Evolutionary conservation across 2,329 filamentous ascomycete genomes (phyloP), one percentile per base, ranked within the genome.

Genomic region (Cercospora sojina): DNA sequence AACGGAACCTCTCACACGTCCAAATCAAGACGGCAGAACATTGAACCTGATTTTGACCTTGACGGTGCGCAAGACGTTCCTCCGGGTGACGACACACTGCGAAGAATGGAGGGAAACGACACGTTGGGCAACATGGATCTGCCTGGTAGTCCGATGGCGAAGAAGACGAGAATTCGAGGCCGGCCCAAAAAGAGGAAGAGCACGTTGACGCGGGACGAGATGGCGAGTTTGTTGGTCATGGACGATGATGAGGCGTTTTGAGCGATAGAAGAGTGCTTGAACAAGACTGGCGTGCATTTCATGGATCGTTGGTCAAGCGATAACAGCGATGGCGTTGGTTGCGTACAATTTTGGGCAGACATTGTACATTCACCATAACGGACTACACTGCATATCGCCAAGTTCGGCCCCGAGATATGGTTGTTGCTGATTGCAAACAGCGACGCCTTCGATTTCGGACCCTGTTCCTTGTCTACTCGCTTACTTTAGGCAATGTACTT

Each of bases 131-230:
- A 75, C 65, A 80, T 87, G 41, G 60, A 57, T 23, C n/a, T 62
- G 10, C 49, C 49, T 10, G 80, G 81, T 53, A 73, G 75, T 69
- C 71, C 77, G 59, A 70, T 76, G 64, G 72, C 75, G 65, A 74
- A 77, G 74, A 74, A 78, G 76, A 81, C 86, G 82, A 73, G 81
- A 78, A 76, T 84, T 80, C 75, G 82, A 77, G 73, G 87, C 76
- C 77, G 89, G 81, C 80, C 87, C 2, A 89, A 85, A 67, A 82
- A 90, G 74, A 83, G 91, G 74, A 85, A 91, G 76, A 92, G 90
- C 74, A 93, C 91, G 20, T 80, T 94, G 32, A 92, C 86, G 73
- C 88, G 90, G 3, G 90, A 89, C 83, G 91, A 94, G 78, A 79
- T 93, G 74, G 86, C 91, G 79, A 87, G 84, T 53, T 76, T 91